phyloP scores from a whole-genome alignment of 495 filamentous ascomycete species.

The Rusavskia elegans region DNA sequence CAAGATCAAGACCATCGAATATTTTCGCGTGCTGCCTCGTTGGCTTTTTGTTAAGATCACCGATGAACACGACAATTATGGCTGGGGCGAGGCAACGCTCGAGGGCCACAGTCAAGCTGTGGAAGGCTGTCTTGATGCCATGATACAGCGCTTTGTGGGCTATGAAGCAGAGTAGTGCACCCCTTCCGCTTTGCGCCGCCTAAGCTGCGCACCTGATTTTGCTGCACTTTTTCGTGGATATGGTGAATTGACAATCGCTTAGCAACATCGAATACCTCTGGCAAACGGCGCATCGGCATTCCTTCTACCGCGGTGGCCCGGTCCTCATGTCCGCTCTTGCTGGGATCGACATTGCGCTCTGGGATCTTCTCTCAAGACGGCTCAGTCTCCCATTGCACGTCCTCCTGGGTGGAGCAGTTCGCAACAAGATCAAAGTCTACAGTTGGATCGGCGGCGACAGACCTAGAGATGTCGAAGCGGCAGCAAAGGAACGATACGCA shows the following conservation, averaged over 20 bases:
- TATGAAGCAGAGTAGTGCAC: conserved; percentile 53
- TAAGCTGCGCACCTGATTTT: neutral
- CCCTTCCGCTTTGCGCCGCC: neutral
- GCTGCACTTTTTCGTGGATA: neutral
- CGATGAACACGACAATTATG: conserved; percentile 42
- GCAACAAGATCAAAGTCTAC: conserved; percentile 60
- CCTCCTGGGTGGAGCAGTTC: conserved; percentile 60
- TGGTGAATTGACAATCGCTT: conserved; percentile 4
- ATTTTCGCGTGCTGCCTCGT: conserved; percentile 56
- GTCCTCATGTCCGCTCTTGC: conserved; percentile 71
- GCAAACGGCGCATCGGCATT: conserved; percentile 53
- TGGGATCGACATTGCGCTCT: conserved; percentile 70
- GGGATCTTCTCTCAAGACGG: conserved; percentile 53
- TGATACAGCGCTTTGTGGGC: conserved; percentile 45
- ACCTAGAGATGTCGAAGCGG: conserved; percentile 50
- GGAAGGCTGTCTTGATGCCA: conserved; percentile 57
- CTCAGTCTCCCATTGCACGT: conserved; percentile 58
- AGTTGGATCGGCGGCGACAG: conserved; percentile 79
- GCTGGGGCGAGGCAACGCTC: conserved; percentile 69
- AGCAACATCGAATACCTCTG: conserved; percentile 74
- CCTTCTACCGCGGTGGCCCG: conserved; percentile 70
- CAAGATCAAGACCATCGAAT: conserved; percentile 54
- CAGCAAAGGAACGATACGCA: conserved; percentile 46
- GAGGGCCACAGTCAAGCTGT: conserved; percentile 65
- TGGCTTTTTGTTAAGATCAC: conserved; percentile 73